A percentile compares a stretch with the other conserved stretches of the same genome.
Evolutionary conservation across 805 yeast genomes (phyloP).

Genomic region (Starmerella floris): DNA sequence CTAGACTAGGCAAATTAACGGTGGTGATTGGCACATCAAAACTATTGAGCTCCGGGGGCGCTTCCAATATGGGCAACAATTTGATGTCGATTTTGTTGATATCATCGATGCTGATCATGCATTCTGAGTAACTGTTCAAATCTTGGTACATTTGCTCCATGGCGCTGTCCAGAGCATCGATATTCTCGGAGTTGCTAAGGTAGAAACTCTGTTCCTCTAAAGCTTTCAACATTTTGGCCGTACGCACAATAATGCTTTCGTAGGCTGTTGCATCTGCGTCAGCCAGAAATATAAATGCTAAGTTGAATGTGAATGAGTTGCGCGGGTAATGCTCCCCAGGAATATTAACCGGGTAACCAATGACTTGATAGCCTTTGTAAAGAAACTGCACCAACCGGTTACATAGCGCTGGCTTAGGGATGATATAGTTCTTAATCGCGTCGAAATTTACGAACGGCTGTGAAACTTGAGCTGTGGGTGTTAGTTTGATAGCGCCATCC

Average conservation of each 20-base stretch:
- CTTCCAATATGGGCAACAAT: constrained; percentile 74
- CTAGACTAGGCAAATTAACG: constrained; percentile 54
- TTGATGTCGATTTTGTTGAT: constrained; percentile 87
- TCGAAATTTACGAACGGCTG: constrained; percentile 56
- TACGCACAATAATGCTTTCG: constrained; percentile 68
- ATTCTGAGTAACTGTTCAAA: constrained; percentile 86
- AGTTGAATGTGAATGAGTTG: constrained; percentile 83
- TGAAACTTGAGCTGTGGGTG: constrained; percentile 19
- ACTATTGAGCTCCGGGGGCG: constrained; percentile 62
- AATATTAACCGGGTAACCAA: constrained; percentile 82
- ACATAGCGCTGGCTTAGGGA: constrained; percentile 87
- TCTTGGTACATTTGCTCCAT: constrained; percentile 89
- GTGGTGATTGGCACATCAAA: constrained; percentile 89
- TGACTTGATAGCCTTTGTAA: constrained; percentile 52
- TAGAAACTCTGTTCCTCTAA: constrained; percentile 79
- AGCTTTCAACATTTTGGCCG: constrained; percentile 80
- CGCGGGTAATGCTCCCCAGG: constrained; percentile 65
- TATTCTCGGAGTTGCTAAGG: constrained; percentile 41
- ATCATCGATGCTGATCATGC: constrained; percentile 82
- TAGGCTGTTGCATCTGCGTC: constrained; percentile 72
- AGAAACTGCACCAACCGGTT: constrained; percentile 66
- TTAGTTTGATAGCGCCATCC: constrained; percentile 38
- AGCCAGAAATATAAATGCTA: constrained; percentile 80
- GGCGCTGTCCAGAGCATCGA: constrained; percentile 51
- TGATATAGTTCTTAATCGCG: constrained; percentile 73